Evolutionary conservation across 2,329 filamentous ascomycete genomes (phyloP).

Genomic region (Lasiodiplodia citricola): DNA sequence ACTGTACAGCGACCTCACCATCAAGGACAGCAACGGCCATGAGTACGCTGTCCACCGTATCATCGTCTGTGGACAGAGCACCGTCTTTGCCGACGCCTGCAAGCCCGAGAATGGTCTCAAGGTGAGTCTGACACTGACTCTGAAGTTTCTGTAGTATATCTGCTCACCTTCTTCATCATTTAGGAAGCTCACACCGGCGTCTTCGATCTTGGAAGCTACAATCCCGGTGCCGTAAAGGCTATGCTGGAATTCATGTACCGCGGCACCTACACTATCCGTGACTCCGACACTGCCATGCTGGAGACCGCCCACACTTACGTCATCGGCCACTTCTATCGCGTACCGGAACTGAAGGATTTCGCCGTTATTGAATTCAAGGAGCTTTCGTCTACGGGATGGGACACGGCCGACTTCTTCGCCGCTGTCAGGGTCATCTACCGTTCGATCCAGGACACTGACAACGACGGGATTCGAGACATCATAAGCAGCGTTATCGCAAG

Average conservation of each 20-base stretch:
- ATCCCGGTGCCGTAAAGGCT: slow-evolving; percentile 75
- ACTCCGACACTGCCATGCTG: background rate
- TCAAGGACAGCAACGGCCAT: background rate
- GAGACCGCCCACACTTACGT: background rate
- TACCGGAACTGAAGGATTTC: background rate
- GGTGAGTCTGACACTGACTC: background rate
- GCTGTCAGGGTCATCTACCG: background rate
- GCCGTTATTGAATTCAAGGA: background rate
- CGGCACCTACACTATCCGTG: slow-evolving; percentile 65
- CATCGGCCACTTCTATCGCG: background rate
- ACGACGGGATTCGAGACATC: background rate
- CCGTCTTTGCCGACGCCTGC: background rate
- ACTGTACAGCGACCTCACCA: background rate
- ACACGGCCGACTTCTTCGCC: background rate
- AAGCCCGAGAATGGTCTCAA: background rate
- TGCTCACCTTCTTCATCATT: background rate
- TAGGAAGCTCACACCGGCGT: background rate
- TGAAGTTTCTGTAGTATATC: no score
- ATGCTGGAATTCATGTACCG: slow-evolving; percentile 87
- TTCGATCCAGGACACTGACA: background rate
- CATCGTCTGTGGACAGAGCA: background rate
- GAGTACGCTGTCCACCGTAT: background rate
- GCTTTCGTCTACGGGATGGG: background rate
- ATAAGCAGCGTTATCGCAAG: background rate
- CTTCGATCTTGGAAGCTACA: slow-evolving; percentile 70